Conservation (phyloP, 1,284 basidiomycete species). For the Stygiomarasmius scandens region DNA sequence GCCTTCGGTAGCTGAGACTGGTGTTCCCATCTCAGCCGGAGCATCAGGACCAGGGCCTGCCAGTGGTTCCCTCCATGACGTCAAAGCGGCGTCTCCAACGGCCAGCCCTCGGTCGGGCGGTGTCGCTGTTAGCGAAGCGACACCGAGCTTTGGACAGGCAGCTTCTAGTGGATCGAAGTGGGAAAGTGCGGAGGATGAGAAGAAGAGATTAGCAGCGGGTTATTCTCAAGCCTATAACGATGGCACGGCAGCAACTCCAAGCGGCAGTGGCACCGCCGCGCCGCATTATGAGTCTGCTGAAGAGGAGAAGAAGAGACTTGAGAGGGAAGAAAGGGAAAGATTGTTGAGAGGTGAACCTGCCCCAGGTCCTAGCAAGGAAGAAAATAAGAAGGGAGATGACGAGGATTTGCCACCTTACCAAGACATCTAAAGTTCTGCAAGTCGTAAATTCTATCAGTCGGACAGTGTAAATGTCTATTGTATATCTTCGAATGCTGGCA, state of each 20-base stretch:
- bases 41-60: conserved; percentile 62
- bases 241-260: conserved; percentile 13
- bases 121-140: conserved; percentile 24
- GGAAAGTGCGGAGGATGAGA: conserved; percentile 57
- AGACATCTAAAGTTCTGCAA: conserved; percentile 46
- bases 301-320: conserved; percentile 69
- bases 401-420: conserved; percentile 71
- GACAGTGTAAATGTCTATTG: neutral
- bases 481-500: neutral
- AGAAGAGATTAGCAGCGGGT: conserved; percentile 45
- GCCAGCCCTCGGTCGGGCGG: conserved; percentile 32
- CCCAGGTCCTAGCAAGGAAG: conserved; percentile 3
- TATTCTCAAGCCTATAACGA: conserved; percentile 35
- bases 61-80: conserved; percentile 61
- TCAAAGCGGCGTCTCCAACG: conserved; percentile 41
- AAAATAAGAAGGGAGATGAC: conserved; percentile 34
- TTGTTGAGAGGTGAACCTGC: conserved; percentile 39
- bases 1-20: conserved; percentile 68
- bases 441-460: neutral
- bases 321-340: conserved; percentile 65
- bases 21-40: conserved; percentile 54
- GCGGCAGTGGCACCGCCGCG: conserved; percentile 15
- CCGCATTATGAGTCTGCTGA: conserved; percentile 52
- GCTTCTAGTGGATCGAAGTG: conserved; percentile 23
- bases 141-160: conserved; percentile 32